Evolutionary conservation across 2,329 filamentous ascomycete species (phyloP).

Genomic region (Pseudovirgaria hyperparasitica): DNA sequence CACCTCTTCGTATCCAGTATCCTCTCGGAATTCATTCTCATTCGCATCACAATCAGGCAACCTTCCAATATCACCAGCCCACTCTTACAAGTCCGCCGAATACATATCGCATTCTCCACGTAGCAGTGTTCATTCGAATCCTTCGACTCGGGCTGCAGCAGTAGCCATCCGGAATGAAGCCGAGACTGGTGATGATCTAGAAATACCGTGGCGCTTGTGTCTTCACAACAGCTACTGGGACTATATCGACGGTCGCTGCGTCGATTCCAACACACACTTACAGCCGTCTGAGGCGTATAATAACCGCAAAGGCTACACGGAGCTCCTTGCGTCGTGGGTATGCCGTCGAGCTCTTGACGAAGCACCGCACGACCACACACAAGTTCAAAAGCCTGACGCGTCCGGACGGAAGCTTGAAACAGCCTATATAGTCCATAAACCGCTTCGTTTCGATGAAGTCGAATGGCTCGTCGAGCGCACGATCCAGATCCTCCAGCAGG

Average conservation of each 20-base stretch:
- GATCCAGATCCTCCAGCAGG: slow-evolving; percentile 22
- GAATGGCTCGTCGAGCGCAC: slow-evolving; percentile 25
- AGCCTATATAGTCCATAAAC: slow-evolving; percentile 20
- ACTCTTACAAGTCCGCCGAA: too few relatives aligned
- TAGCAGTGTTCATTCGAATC: too few relatives aligned
- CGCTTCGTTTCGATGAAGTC: slow-evolving; percentile 22
- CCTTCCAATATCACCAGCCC: too few relatives aligned
- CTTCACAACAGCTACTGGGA: slow-evolving; percentile 21
- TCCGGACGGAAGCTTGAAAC: slow-evolving; percentile 20
- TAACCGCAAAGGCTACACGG: slow-evolving; percentile 21
- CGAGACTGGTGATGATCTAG: slow-evolving; percentile 15
- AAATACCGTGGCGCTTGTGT: slow-evolving; percentile 24
- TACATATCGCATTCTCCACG: too few relatives aligned
- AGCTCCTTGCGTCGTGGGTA: slow-evolving; percentile 25
- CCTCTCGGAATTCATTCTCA: too few relatives aligned
- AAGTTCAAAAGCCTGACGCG: slow-evolving; percentile 18
- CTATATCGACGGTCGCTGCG: slow-evolving; percentile 19
- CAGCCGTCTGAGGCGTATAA: slow-evolving; percentile 13
- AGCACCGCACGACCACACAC: slow-evolving; percentile 15
- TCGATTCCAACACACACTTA: slow-evolving; percentile 16
- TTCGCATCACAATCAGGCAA: too few relatives aligned
- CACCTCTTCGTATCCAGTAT: too few relatives aligned
- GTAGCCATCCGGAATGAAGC: slow-evolving; percentile 19
- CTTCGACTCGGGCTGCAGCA: too few relatives aligned
- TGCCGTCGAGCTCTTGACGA: slow-evolving; percentile 24